Percentiles rank a stretch among this genome's conserved stretches.
Evolutionary conservation across 805 yeast species (phyloP).

Genomic region (Sugiyamaella americana): DNA sequence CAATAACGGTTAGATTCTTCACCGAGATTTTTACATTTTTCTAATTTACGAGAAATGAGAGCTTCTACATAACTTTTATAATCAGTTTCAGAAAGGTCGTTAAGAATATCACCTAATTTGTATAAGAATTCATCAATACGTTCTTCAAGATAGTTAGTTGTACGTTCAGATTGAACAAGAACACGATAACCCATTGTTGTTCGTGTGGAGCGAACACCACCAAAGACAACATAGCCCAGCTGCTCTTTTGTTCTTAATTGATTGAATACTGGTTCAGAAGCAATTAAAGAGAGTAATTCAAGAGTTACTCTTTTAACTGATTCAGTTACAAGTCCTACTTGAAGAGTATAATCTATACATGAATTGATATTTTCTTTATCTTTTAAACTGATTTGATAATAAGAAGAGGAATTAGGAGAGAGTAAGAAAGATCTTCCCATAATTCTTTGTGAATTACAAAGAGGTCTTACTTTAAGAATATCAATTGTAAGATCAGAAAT

Average conservation of each 20-base stretch:
- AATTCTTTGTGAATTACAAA: constrained; percentile 41
- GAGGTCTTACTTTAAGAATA: constrained; percentile 35
- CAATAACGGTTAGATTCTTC: constrained; percentile 70
- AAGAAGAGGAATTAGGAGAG: constrained; percentile 23
- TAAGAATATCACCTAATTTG: constrained; percentile 41
- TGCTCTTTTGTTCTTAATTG: constrained; percentile 91
- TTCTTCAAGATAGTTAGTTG: constrained; percentile 64
- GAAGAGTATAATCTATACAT: constrained; percentile 72
- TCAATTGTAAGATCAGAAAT: constrained; percentile 41
- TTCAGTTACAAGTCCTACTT: constrained; percentile 51
- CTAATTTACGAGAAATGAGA: constrained; percentile 55
- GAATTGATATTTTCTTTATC: constrained; percentile 76
- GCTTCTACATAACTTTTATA: constrained; percentile 66
- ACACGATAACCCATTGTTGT: constrained; percentile 69
- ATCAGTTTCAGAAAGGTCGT: constrained; percentile 53
- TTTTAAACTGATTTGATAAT: constrained; percentile 32
- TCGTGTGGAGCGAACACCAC: constrained; percentile 62
- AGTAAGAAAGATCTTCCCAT: constrained; percentile 38
- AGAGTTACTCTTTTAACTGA: constrained; percentile 43
- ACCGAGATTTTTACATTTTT: constrained; percentile 66
- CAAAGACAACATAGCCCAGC: constrained; percentile 88
- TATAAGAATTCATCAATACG: constrained; percentile 66
- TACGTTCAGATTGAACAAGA: constrained; percentile 76
- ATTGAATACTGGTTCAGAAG: constrained; percentile 84
- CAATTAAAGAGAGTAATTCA: constrained; percentile 63